Conservation (phyloP, 768 basidiomycete species). For the Tricholoma furcatifolium region DNA sequence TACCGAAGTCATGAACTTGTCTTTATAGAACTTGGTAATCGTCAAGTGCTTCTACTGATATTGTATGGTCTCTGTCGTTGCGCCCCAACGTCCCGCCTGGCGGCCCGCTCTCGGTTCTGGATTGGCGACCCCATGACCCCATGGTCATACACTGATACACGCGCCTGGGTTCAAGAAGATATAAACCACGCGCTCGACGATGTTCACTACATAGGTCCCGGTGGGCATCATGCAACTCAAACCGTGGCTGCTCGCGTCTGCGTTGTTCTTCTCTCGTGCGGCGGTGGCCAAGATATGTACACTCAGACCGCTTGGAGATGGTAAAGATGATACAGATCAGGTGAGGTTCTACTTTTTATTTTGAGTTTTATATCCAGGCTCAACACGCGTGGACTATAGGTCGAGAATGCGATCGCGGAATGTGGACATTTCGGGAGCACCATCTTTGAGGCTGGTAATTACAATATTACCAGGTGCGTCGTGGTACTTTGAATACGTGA, state of each 20-base stretch:
- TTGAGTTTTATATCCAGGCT: too few relatives aligned
- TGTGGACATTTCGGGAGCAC: conserved; percentile 50
- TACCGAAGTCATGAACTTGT: not conserved
- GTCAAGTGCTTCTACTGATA: not conserved
- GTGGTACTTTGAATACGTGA: not conserved
- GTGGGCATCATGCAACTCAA: conserved; percentile 1
- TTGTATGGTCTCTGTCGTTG: not conserved
- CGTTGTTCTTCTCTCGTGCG: not conserved
- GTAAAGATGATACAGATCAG: conserved; percentile 40
- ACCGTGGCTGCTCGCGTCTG: conserved; percentile 3
- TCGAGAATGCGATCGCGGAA: conserved; percentile 44
- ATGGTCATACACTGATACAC: conserved; percentile 5
- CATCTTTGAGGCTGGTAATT: conserved; percentile 42
- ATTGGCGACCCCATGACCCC: conserved; percentile 1
- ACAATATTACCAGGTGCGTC: conserved; percentile 49
- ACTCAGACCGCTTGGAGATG: conserved; percentile 33
- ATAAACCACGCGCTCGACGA: not conserved
- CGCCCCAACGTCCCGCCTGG: not conserved
- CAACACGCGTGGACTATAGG: conserved; percentile 24
- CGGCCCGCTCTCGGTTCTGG: conserved; percentile 9
- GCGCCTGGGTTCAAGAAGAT: not conserved
- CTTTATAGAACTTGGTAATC: not conserved
- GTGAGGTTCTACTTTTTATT: conserved; percentile 14
- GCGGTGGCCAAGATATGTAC: conserved; percentile 15
- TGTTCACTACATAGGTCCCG: too few relatives aligned